Percentiles rank a stretch among this genome's conserved stretches.
Conservation (phyloP, 129 eudicot species). For the Arctium minus region DNA sequence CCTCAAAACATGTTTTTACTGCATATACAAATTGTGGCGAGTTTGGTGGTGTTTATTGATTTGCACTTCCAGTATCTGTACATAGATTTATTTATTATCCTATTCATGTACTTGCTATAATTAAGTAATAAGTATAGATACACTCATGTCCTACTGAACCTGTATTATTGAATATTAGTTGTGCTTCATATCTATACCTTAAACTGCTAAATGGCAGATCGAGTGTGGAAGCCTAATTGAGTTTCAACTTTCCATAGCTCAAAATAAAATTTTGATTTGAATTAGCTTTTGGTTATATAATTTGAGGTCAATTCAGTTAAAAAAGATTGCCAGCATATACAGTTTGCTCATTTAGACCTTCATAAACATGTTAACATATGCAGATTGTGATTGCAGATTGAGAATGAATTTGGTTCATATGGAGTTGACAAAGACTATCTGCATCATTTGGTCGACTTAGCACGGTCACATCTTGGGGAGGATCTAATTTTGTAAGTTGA, state of each 20-base stretch:
- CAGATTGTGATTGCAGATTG: constrained; percentile 53
- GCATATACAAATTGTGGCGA: neutral
- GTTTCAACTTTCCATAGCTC: neutral
- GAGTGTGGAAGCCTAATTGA: neutral
- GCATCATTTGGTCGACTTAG: constrained; percentile 69
- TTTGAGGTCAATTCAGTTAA: neutral
- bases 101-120: neutral
- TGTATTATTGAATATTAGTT: too few relatives aligned
- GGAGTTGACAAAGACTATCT: constrained; percentile 81
- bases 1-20: neutral
- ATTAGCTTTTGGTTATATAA: neutral
- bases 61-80: neutral
- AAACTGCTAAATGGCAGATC: too few relatives aligned
- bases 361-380: constrained; percentile 10
- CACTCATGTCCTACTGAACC: neutral
- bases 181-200: too few relatives aligned
- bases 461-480: constrained; percentile 79
- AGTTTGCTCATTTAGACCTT: constrained; percentile 5
- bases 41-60: neutral
- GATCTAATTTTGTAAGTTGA: constrained; percentile 64
- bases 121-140: neutral
- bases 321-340: neutral
- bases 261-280: neutral
- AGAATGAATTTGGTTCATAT: constrained; percentile 92
- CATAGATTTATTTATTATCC: neutral